A percentile compares a stretch with the other conserved stretches of the same genome.
Evolutionary conservation across 257 asterid genomes (phyloP).

Genomic region (Lycium ferocissimum): DNA sequence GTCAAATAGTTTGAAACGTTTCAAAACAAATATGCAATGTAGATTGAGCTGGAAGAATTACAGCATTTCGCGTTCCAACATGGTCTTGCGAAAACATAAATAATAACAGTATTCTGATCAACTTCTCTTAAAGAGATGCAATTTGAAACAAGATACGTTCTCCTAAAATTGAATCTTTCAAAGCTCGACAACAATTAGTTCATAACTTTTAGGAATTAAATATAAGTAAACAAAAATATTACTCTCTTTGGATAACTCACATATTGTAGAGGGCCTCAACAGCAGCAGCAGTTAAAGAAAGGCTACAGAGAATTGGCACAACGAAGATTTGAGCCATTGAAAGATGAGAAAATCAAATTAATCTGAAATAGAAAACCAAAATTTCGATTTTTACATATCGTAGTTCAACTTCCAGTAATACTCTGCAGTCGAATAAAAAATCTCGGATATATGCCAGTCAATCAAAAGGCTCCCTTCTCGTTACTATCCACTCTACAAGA

Average conservation of each 20-base stretch:
- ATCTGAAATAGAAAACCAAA: constrained; percentile 13
- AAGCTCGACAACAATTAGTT: background rate
- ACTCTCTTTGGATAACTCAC: background rate
- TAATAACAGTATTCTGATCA: background rate
- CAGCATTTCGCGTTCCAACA: background rate
- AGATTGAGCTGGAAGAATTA: background rate
- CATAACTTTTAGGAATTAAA: background rate
- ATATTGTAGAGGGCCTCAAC: background rate
- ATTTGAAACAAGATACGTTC: background rate
- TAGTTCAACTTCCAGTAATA: constrained; percentile 12
- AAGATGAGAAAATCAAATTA: background rate
- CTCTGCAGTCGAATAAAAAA: constrained; percentile 38
- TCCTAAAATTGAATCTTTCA: background rate
- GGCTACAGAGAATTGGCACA: background rate
- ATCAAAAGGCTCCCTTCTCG: constrained; percentile 44
- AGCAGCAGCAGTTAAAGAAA: background rate
- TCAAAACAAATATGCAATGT: background rate
- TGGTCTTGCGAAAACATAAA: background rate
- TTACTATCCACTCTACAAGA: constrained; percentile 74
- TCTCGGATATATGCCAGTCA: constrained; percentile 41
- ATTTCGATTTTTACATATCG: constrained; percentile 27
- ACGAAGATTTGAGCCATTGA: background rate
- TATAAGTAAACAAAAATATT: background rate
- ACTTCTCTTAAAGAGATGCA: background rate
- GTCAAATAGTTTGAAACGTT: background rate